Evolutionary conservation across 345 rosid species (phyloP), one percentile per base, ranked within the genome.

Genomic region (Limnanthes douglasii): DNA sequence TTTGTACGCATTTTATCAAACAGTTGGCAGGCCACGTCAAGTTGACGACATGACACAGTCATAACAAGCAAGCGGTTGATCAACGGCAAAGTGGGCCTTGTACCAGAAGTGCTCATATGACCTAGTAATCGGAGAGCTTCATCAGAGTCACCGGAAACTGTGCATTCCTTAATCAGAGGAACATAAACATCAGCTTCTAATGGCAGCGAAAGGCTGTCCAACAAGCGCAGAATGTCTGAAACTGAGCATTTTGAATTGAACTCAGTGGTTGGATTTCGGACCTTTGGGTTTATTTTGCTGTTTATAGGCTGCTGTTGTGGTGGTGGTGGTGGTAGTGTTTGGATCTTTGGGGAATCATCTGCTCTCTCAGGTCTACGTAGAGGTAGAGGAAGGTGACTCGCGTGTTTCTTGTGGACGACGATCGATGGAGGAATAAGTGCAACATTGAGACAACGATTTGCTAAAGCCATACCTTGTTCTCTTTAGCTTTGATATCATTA

Each of bases 1-100:
- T 45, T 66, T 3, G 26, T 26, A 29, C 60, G 53, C 78, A 77
- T 82, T 65, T 61, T 60, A 48, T 77, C 85, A 52, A 82, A 82
- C 69, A 77, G 10, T 14, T 69, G 58, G 34, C 67, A 65, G 11
- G 90, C 69, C 10, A 45, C 46, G 31, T 34, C 56, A 1, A 69
- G 5, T 5, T 66, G 62, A 25, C 74, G 76, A 7, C 73, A 82
- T 0, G 72, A 56, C 0, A 54, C 69, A 11, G 48, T 56, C 86
- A 75, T 65, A 0, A 72, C 18, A 1, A 80, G 65, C 5, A 70
- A 53, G 11, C 72, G 75, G 22, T 65, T 70, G 37, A 62, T 31
- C 18, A 74, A 42, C 9, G n/a, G 19, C 27, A 59, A 29, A 2
- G 39, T 45, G 34, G 72, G 66, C 37, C 37, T 60, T 21, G 58